Conservation (phyloP, 2,329 filamentous ascomycete species). For the Sarocladium brachiariae region DNA sequence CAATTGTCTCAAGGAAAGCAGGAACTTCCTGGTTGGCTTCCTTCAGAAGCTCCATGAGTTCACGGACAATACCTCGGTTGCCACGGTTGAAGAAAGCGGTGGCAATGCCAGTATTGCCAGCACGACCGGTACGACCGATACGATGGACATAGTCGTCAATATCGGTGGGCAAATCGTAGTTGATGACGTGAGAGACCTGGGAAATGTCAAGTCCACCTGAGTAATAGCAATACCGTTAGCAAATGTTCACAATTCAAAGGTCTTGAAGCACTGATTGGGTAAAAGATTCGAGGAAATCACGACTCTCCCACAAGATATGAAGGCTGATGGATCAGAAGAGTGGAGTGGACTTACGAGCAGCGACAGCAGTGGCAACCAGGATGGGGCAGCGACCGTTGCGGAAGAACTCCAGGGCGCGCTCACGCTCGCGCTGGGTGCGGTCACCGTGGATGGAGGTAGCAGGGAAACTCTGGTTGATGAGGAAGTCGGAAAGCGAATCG, state of each 20-base stretch:
- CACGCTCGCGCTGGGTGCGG: conserved; percentile 97
- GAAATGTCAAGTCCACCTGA: conserved; percentile 86
- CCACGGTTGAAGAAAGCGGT: conserved; percentile 99
- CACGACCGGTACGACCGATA: conserved; percentile 99
- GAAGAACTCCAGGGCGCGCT: conserved; percentile 96
- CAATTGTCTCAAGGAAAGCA: conserved; percentile 91
- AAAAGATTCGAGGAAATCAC: too few species aligned
- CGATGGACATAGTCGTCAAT: conserved; percentile 99
- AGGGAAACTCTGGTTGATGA: conserved; percentile 97
- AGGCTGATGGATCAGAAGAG: background rate
- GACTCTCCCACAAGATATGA: too few species aligned
- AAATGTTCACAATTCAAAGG: too few species aligned
- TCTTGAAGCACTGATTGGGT: too few species aligned
- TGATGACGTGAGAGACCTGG: conserved; percentile 95
- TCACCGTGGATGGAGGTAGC: conserved; percentile 98
- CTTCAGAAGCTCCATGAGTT: conserved; percentile 95
- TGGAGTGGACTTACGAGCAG: conserved; percentile 44
- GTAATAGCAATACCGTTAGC: background rate
- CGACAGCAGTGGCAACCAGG: conserved; percentile 92
- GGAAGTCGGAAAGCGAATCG: conserved; percentile 92
- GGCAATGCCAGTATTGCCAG: conserved; percentile 95
- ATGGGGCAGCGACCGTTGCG: conserved; percentile 92
- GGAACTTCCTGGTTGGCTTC: conserved; percentile 98
- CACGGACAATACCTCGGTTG: conserved; percentile 95
- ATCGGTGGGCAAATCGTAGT: conserved; percentile 98